Evolutionary conservation across 192 early-diverging fungal genomes (phyloP), one percentile per base, ranked within the genome.

Genomic region (Coemansia sp.): DNA sequence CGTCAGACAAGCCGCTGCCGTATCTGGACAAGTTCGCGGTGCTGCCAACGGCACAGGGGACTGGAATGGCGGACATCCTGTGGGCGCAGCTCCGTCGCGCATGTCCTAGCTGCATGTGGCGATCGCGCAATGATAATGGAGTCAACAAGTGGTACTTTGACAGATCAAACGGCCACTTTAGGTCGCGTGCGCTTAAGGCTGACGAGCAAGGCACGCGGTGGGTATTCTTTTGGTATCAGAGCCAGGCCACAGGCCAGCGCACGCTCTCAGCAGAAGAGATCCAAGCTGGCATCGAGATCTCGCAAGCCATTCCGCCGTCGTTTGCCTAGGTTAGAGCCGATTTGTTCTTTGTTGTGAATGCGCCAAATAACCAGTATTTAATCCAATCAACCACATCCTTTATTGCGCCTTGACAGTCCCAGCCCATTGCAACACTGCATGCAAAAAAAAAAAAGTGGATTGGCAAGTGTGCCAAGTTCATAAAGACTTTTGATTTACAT

Each of bases 121-220:
- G 94, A 62, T 90, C 88, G 63, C 85, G 94, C 41, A 82, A 79
- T 7, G 85, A 88, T 44, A 98, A 98, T 61, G 89, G 88, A 0
- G 94, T 98, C 5, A 98, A 98, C 68, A 92, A 91, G 68, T 98
- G 96, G 96, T 97, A 97, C 49, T 97, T 95, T 89, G 94, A 96
- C 52, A 83, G 92, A n/a, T 86, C 87, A 3, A 82, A 87, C 62
- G 95, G 95, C n/a, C 90, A 90, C 55, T 50, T 87, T 7, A 58
- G 80, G 27, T 71, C 93, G 55, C 52, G 38, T n/a, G 74, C 65
- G 4, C 62, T 54, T 56, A 14, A 27, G 44, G 49, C 38, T 14
- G 57, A 22, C 7, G 54, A 58, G 44, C 27, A n/a, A 25, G 88
- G 83, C 16, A 83, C 83, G 6, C 75, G 89, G 14, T 97, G 95